Base-by-base conservation (phyloP, 352 stramenopile genomes). In the Globisporangium acanthophoron region DNA sequence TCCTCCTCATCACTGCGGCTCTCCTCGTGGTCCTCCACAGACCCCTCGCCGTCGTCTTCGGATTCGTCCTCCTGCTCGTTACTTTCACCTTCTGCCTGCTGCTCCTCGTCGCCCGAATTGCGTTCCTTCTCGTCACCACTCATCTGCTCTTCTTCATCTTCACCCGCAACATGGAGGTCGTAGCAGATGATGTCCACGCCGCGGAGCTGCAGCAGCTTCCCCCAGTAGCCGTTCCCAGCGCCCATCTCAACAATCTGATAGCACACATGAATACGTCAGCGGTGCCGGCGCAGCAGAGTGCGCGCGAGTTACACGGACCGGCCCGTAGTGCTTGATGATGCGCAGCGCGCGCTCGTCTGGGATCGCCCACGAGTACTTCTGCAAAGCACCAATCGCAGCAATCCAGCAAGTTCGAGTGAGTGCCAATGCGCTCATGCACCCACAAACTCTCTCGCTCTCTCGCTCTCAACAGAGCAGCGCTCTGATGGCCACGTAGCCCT, bases 291-390 rank as follows among this genome's bases (percentile, higher is more conserved):
- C 24, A 2, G 24, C 24, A 27, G 24, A 27, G 24, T 27, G 24
- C 24, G 24, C 24, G 24, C 24, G 31, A 39, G 33, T 9, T 3
- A 12, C 33, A 39, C 67, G 29, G 61, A 94, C 84, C 52, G 88
- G 89, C 62, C 72, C 77, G 62, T 97, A 98, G 56, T 96, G 74
- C 64, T 94, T 92, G 66, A 98, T 84, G 66, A 98, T 93, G 5
- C 73, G 78, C 58, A 98, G 66, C 24, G 87, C 83, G 20, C 81
- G 78, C 52, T 91, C 75, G 69, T 96, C 80, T 0, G 94, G 94
- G 47, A 96, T 97, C 24, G 92, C 92, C 94, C 92, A 98, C 43
- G 87, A 76, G 69, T 96, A 97, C 68, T 87, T 87, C 78, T 97
- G 71, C n/a, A 43, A 45, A 55, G 5, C 50, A 44, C 8, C 44